Evolutionary conservation across 139 green algal genomes (phyloP).

Genomic region (Tetraselmis chui): DNA sequence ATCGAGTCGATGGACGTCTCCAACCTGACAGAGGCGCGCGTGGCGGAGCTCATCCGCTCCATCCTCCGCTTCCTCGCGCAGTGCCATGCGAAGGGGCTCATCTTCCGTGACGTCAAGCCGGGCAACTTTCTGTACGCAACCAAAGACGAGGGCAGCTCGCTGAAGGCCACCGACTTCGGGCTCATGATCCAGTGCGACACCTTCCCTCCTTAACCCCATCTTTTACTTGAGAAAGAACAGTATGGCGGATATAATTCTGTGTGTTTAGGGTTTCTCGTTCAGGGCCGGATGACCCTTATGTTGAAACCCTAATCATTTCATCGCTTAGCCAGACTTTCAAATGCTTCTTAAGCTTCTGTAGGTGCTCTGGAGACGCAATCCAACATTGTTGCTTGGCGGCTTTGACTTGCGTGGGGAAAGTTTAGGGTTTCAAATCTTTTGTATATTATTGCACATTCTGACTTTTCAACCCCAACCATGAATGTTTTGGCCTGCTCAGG

Average conservation of each 20-base stretch:
- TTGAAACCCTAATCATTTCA: no score
- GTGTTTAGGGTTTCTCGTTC: no score
- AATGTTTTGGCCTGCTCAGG: background rate
- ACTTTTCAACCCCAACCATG: background rate
- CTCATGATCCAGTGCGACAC: background rate
- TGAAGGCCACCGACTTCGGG: constrained; percentile 39
- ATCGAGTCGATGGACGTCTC: background rate
- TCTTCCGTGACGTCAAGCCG: constrained; percentile 71
- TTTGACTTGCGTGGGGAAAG: no score
- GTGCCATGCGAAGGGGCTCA: constrained; percentile 57
- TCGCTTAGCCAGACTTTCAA: no score
- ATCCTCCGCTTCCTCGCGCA: constrained; percentile 56
- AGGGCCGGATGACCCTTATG: no score
- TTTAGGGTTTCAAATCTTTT: no score
- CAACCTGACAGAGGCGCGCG: constrained; percentile 25
- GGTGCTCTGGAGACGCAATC: no score
- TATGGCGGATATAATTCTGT: no score
- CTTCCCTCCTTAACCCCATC: background rate
- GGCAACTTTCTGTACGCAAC: constrained; percentile 74
- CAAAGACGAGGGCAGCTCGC: constrained; percentile 26
- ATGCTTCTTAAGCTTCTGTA: no score
- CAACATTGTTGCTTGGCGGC: no score
- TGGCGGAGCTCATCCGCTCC: constrained; percentile 36
- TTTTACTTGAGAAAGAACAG: no score
- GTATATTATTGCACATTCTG: no score